These are phyloP conservation scores for Aquilaria yunnanensis DNA, from an alignment of 345 rosid genomes.

Conservation along the genomic window DNA sequence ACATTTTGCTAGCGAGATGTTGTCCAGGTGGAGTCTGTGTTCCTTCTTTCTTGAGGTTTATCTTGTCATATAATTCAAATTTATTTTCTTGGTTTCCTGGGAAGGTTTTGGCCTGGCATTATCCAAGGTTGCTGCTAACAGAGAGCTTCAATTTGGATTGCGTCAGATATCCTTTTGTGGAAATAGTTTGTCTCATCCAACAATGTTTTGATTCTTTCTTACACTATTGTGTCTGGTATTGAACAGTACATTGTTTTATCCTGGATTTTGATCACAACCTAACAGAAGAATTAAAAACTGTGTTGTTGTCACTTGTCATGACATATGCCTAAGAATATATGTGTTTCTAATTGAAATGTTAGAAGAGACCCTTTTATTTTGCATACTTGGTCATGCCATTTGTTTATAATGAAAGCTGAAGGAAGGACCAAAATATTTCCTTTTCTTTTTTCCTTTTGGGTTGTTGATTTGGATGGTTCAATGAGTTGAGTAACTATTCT, in stretches of 20 bases:
- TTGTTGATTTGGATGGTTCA: neutral
- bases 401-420: neutral
- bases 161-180: constrained; percentile 82
- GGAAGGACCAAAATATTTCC: neutral
- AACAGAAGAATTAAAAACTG: no score
- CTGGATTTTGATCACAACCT: no score
- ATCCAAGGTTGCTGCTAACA: constrained; percentile 69
- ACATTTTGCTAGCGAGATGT: no score
- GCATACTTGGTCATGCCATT: neutral
- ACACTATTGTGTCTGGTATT: no score
- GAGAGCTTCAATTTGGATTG: constrained; percentile 65
- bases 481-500: neutral
- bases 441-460: neutral
- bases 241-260: no score
- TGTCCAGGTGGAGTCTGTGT: no score
- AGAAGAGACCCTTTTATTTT: neutral
- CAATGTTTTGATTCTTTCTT: no score
- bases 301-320: no score
- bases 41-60: neutral
- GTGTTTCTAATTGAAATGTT: neutral
- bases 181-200: neutral
- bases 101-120: constrained; percentile 85
- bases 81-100: constrained; percentile 4
- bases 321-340: no score
- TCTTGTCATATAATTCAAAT: neutral